Conservation (phyloP, 2,329 filamentous ascomycete genomes). For the Pezicula carpinea region DNA sequence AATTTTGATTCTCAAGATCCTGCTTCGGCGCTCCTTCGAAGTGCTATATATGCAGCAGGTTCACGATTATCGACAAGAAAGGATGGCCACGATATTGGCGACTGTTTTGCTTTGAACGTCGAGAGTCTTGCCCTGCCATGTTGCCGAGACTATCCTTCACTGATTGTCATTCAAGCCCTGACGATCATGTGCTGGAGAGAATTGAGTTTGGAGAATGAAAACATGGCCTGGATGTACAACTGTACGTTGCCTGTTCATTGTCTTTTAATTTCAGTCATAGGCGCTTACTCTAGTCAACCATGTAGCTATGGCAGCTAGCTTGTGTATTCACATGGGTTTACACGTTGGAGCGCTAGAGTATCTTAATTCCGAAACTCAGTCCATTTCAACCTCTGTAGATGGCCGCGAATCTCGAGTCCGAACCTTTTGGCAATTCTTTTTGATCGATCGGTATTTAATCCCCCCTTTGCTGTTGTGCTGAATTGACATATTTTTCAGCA, state of each 20-base stretch:
- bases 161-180: background rate
- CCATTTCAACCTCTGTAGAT: background rate
- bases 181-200: slow-evolving; percentile 1
- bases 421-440: slow-evolving; percentile 6
- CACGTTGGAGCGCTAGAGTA: background rate
- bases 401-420: background rate
- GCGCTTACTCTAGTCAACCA: background rate
- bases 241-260: background rate
- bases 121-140: background rate
- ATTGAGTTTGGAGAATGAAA: background rate
- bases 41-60: slow-evolving; percentile 3
- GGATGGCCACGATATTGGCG: background rate
- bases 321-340: background rate
- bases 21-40: background rate
- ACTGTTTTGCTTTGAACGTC: background rate
- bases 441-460: background rate
- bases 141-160: background rate
- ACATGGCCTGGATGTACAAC: slow-evolving; percentile 1
- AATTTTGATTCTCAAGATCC: background rate
- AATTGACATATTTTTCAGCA: background rate
- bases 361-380: background rate
- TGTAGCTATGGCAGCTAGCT: background rate
- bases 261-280: background rate
- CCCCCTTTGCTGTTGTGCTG: background rate
- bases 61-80: background rate